Percentiles rank a stretch among this genome's conserved stretches.
These are phyloP conservation scores for Podospora comata DNA, from an alignment of 495 filamentous ascomycete species.

Conservation along the genomic window DNA sequence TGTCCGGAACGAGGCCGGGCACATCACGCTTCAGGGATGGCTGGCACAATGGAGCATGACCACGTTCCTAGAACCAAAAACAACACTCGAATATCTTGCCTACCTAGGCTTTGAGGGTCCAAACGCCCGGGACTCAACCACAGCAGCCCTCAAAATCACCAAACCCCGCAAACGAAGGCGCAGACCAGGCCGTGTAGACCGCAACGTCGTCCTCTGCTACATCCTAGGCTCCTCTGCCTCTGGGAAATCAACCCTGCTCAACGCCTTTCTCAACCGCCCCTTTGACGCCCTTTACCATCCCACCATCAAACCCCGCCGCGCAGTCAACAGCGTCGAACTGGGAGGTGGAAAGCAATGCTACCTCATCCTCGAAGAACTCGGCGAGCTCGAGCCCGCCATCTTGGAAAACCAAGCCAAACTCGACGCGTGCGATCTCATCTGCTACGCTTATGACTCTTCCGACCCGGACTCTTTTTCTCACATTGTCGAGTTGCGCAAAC, in stretches of 20 bases:
- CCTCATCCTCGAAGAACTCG: constrained; percentile 89
- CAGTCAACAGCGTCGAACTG: constrained; percentile 94
- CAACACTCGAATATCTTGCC: constrained; percentile 89
- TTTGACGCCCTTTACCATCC: constrained; percentile 86
- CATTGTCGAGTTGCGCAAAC: constrained; percentile 72
- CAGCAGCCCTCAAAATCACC: constrained; percentile 84
- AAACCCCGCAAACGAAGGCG: constrained; percentile 81
- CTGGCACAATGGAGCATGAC: constrained; percentile 99
- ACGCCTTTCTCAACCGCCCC: constrained; percentile 84
- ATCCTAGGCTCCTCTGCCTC: constrained; percentile 79
- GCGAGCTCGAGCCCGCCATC: constrained; percentile 90
- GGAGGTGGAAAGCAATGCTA: constrained; percentile 97
- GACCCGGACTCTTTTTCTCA: constrained; percentile 93
- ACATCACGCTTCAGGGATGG: constrained; percentile 97
- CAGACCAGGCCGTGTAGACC: constrained; percentile 78
- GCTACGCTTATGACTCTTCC: constrained; percentile 94
- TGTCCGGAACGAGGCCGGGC: constrained; percentile 88
- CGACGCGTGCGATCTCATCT: constrained; percentile 89
- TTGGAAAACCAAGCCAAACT: constrained; percentile 87
- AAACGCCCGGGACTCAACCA: constrained; percentile 63
- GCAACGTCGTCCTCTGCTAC: constrained; percentile 95
- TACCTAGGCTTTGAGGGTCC: constrained; percentile 84
- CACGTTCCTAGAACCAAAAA: constrained; percentile 91
- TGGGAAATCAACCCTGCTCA: constrained; percentile 85
- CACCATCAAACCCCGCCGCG: constrained; percentile 88